Evolutionary conservation across 2,329 filamentous ascomycete species (phyloP).

Genomic region (Bipolaris zeicola): DNA sequence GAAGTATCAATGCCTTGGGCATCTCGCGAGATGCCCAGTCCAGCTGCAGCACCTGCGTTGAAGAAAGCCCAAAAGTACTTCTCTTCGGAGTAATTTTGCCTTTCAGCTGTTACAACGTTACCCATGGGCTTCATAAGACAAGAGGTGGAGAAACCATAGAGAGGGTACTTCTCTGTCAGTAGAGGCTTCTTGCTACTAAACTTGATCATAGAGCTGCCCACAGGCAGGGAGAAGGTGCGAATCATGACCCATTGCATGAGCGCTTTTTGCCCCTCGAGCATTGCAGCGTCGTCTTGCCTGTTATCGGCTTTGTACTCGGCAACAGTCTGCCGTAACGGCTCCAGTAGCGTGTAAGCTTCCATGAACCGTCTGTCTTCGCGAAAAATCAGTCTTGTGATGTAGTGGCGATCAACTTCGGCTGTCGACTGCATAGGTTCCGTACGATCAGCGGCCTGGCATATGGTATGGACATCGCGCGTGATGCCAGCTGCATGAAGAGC

Average conservation of each 20-base stretch:
- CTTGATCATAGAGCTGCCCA: conserved; percentile 84
- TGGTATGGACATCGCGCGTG: conserved; percentile 72
- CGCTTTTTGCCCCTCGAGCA: conserved; percentile 90
- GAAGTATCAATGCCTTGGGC: conserved; percentile 96
- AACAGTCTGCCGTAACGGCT: conserved; percentile 78
- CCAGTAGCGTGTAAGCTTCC: conserved; percentile 84
- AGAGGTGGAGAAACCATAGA: conserved; percentile 88
- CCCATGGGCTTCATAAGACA: conserved; percentile 92
- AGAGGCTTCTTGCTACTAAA: conserved; percentile 87
- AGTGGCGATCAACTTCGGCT: conserved; percentile 80
- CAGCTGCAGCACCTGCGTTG: conserved; percentile 92
- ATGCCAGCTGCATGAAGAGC: conserved; percentile 22
- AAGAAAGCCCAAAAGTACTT: conserved; percentile 99
- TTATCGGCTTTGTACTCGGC: conserved; percentile 77
- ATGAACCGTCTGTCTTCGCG: conserved; percentile 87
- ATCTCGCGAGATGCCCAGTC: conserved; percentile 84
- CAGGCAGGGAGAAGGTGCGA: conserved; percentile 85
- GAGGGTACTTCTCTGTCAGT: conserved; percentile 87
- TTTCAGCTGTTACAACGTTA: conserved; percentile 91
- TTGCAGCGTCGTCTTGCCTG: conserved; percentile 81
- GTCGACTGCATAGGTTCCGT: conserved; percentile 73
- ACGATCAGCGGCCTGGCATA: conserved; percentile 71
- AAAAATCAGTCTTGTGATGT: conserved; percentile 85
- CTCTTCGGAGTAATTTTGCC: conserved; percentile 85
- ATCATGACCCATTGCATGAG: conserved; percentile 84